Evolutionary conservation across 2,329 filamentous ascomycete genomes (phyloP).

Genomic region (Hysterium pulicare): DNA sequence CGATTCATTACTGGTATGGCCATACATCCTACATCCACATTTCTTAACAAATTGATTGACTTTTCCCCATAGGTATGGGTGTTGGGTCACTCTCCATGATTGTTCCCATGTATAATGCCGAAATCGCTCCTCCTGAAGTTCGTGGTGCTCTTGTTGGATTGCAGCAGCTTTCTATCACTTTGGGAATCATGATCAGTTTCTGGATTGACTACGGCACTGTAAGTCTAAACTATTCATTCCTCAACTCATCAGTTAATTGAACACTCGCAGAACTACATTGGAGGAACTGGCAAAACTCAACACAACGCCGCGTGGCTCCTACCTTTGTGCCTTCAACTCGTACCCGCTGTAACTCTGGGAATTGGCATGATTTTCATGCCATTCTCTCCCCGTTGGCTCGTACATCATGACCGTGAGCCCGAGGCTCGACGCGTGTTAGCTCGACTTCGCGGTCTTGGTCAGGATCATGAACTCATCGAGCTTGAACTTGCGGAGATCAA

Average conservation of each 20-base stretch:
- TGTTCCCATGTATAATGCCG: conserved; percentile 52
- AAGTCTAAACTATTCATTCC: conserved; percentile 12
- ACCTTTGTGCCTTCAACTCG: conserved; percentile 68
- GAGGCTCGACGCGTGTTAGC: conserved; percentile 65
- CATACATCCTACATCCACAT: too few relatives aligned
- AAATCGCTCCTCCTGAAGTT: conserved; percentile 58
- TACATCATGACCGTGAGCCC: conserved; percentile 65
- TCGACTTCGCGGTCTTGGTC: conserved; percentile 58
- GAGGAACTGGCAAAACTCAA: conserved; percentile 56
- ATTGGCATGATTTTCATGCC: conserved; percentile 76
- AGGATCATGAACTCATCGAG: conserved; percentile 65
- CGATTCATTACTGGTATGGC: conserved; percentile 61
- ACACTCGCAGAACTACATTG: conserved; percentile 42
- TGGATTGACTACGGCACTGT: conserved; percentile 48
- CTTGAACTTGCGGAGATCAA: conserved; percentile 83
- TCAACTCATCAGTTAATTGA: conserved; percentile 17
- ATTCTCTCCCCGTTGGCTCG: conserved; percentile 72
- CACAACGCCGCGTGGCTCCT: conserved; percentile 69
- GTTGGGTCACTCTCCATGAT: conserved; percentile 68
- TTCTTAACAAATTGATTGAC: neutral
- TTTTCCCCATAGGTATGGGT: conserved; percentile 62
- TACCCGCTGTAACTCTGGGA: conserved; percentile 63
- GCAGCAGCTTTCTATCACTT: conserved; percentile 61
- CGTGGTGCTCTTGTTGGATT: conserved; percentile 63
- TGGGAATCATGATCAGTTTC: conserved; percentile 62